Conservation (phyloP, 495 filamentous ascomycete genomes). For the Neurospora africana region DNA sequence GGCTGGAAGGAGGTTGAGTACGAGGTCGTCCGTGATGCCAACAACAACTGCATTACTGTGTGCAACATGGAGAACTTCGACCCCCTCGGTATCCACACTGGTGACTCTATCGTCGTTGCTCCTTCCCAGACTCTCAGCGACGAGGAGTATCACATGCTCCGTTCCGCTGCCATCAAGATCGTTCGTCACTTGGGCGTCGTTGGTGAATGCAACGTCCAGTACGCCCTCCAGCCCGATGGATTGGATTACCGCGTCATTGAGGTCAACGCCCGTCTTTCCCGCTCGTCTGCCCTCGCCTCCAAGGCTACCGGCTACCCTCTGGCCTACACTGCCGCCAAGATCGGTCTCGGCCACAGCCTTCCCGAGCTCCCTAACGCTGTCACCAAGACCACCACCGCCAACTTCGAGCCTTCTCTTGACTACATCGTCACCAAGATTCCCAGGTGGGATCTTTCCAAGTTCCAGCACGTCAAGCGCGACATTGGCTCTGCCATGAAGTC, state of each 20-base stretch:
- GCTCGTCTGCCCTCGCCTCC: constrained; percentile 91
- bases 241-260: constrained; percentile 96
- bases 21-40: constrained; percentile 86
- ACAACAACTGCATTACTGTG: constrained; percentile 96
- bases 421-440: constrained; percentile 98
- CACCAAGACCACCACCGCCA: constrained; percentile 95
- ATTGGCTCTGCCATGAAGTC: constrained; percentile 98
- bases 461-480: constrained; percentile 95
- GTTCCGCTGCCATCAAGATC: constrained; percentile 91
- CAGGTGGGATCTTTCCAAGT: constrained; percentile 94
- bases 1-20: constrained; percentile 99
- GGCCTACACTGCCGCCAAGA: constrained; percentile 95
- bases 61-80: constrained; percentile 99
- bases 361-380: constrained; percentile 95
- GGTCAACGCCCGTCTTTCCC: constrained; percentile 93
- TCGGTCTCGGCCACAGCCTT: constrained; percentile 85
- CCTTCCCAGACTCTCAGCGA: constrained; percentile 93
- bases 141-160: constrained; percentile 98
- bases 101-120: constrained; percentile 93
- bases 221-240: constrained; percentile 88
- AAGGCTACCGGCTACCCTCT: constrained; percentile 97
- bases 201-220: constrained; percentile 97
- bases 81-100: constrained; percentile 90
- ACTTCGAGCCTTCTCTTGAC: constrained; percentile 94
- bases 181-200: constrained; percentile 91